Evolutionary conservation across 2,329 filamentous ascomycete species (phyloP), one percentile per base, ranked within the genome.

Genomic region (Exophiala phaeomuriformis): DNA sequence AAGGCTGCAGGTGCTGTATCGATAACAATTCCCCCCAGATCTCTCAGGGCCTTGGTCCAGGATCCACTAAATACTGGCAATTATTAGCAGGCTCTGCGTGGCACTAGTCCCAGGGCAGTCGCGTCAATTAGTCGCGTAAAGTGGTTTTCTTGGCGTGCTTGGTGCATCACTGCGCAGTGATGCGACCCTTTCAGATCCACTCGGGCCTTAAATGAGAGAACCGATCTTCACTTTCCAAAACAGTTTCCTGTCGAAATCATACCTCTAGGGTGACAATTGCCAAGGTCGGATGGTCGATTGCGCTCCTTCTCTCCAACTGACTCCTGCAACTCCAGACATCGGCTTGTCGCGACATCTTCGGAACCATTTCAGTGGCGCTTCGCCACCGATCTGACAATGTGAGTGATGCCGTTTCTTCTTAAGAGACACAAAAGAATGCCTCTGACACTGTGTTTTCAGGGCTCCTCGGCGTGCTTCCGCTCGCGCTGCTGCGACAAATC

Each of bases 401-500:
- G 19, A 42, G 42, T 19, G 19, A 19, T 19, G 19, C 19, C 19
- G 19, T 19, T 19, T 19, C 19, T 19, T 19, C 19, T 2, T 19
- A 19, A 19, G 19, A 19, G 19, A 19, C 19, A 19, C 31, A 4
- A 19, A 33, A 12, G 27, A 41, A 3, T 35, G 19, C 42, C 43
- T 52, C 36, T 35, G 29, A 32, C 6, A 8, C 10, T 27, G 9
- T 47, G 42, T 43, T 35, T 52, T 42, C 2, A 57, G 55, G 55
- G 29, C 55, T 6, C 49, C 29, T 12, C 53, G 56, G 39, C 39
- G 39, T 35, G 19, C 19, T 19, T 19, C 19, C 19, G 19, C 19
- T 19, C 52, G 56, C 8, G 30, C 49, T 52, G 57, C 58, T 27
- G 55, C 62, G 5, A 56, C 56, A 45, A 76, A 78, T 61, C 70